Evolutionary conservation across 176 grass and related monocot genomes (phyloP), one percentile per base, ranked within the genome.

Genomic region (Phragmites australis): DNA sequence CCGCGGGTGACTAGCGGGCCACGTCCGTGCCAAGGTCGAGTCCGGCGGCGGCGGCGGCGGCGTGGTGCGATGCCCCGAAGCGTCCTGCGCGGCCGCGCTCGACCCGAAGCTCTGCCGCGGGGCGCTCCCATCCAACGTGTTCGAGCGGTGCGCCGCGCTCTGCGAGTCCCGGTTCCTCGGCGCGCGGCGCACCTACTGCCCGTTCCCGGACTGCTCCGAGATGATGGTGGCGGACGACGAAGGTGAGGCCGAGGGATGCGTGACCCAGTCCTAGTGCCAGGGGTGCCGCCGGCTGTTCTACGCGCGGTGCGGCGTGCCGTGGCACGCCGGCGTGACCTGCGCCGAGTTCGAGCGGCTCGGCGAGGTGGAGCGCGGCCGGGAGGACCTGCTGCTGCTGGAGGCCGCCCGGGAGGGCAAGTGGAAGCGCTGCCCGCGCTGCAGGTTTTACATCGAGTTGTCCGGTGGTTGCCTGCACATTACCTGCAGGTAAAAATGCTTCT

Each of bases 201-300:
- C 91, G 4, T 97, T 82, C 61, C 84, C 78, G 37, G 91, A 87
- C 26, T 97, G 87, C 80, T 97, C 94, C 17, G 87, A 83, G 83
- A 73, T 90, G 63, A 83, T 94, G 82, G 62, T 88, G 41, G 59
- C 76, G 14, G 87, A 93, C 60, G 83, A 53, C 62, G 79, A 43
- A n/a, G 52, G 70, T 29, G 46, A 1, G 22, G 22, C 6, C 31
- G 67, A 57, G 27, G 51, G 53, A 10, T 55, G 50, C 23, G 66
- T 97, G 17, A 92, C 54, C 26, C 84, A 89, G 64, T 65, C 87
- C 43, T 85, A 92, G 79, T 97, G 94, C 79, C 89, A 84, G 29
- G 53, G 39, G 22, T 97, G 94, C 63, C 21, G 50, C 0, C 81
- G 92, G 12, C 77, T 92, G 6, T 97, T 97, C 73, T 97, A 92